Evolutionary conservation across 768 basidiomycete species (phyloP).

Genomic region (Porpolomopsis calyptriformis): DNA sequence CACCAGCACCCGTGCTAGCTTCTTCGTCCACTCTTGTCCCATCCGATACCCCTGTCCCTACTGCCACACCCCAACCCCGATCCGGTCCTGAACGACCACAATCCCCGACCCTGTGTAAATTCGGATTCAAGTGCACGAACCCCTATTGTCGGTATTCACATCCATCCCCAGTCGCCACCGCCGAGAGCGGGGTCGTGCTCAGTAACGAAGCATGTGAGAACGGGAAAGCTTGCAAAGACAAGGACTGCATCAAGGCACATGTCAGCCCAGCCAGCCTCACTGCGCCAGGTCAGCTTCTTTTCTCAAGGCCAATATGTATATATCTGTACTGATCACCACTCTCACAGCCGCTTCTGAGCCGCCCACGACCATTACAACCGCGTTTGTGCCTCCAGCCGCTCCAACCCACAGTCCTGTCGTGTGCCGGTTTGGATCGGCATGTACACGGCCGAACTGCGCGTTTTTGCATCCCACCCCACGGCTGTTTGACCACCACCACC

Average conservation of each 20-base stretch:
- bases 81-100: conserved; percentile 69
- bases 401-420: conserved; percentile 18
- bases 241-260: conserved; percentile 87
- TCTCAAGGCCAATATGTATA: conserved; percentile 3
- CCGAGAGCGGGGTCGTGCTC: conserved; percentile 89
- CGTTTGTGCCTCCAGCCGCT: background rate
- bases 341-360: conserved; percentile 31
- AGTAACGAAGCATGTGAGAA: conserved; percentile 90
- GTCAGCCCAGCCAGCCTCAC: conserved; percentile 77
- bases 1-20: conserved; percentile 18
- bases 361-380: conserved; percentile 18
- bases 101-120: conserved; percentile 91
- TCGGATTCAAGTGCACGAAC: conserved; percentile 83
- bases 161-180: conserved; percentile 92
- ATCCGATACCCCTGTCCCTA: background rate
- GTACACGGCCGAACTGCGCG: conserved; percentile 60
- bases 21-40: background rate
- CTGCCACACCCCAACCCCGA: conserved; percentile 17
- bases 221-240: conserved; percentile 82
- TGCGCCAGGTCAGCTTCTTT: conserved; percentile 41
- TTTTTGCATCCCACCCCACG: conserved; percentile 48
- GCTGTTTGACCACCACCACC: conserved; percentile 5
- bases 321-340: conserved; percentile 10
- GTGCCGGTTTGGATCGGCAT: conserved; percentile 62
- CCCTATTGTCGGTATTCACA: conserved; percentile 85